Evolutionary conservation across 805 yeast species (phyloP).

Genomic region (Candida sithepensis): DNA sequence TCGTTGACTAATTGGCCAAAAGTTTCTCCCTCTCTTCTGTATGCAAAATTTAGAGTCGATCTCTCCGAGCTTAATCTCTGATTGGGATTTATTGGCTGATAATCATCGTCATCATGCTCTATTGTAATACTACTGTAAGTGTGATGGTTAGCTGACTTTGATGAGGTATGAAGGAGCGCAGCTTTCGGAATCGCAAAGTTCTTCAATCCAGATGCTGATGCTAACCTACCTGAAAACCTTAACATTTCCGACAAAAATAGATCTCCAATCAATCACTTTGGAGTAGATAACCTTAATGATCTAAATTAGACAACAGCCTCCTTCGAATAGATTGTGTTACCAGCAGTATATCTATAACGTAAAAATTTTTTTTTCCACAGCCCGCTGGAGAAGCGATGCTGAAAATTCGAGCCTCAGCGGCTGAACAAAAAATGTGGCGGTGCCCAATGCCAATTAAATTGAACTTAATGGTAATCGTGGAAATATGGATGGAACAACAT

Average conservation of each 20-base stretch:
- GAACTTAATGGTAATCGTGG: not conserved
- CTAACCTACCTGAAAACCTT: not conserved
- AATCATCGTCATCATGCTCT: conserved; percentile 21
- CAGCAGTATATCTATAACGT: too few relatives aligned
- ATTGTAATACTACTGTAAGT: conserved; percentile 10
- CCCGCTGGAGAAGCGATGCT: not conserved
- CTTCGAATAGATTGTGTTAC: too few relatives aligned
- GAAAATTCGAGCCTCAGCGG: conserved; percentile 1
- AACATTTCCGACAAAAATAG: not conserved
- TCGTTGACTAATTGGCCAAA: conserved; percentile 42
- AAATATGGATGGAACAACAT: too few relatives aligned
- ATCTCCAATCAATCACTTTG: too few relatives aligned
- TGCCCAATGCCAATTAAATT: not conserved
- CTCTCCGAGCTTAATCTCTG: conserved; percentile 20
- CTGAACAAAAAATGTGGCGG: not conserved
- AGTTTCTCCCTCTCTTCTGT: conserved; percentile 35
- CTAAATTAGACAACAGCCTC: too few relatives aligned
- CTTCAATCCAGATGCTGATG: not conserved
- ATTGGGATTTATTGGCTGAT: conserved; percentile 12
- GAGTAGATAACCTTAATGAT: not conserved
- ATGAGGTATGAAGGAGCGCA: not conserved
- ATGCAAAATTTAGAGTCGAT: conserved; percentile 31
- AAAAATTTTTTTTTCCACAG: not conserved
- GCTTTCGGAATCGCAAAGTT: not conserved
- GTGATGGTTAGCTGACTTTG: not conserved